phyloP scores from a whole-genome alignment of 208 protist species.

The Leishmania gerbilli region DNA sequence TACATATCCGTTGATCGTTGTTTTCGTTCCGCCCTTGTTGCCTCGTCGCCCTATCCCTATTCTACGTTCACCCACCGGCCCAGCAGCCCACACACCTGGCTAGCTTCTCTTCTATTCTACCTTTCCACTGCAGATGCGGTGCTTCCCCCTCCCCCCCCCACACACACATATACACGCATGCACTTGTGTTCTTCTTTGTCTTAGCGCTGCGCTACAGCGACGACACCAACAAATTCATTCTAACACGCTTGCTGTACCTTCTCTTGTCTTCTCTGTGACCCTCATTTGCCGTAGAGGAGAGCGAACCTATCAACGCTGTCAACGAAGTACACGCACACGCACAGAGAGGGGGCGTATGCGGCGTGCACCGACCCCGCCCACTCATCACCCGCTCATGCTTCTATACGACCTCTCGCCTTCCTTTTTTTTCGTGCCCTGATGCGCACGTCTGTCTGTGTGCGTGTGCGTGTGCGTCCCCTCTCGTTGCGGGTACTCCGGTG shows the following conservation, averaged over 20 bases:
- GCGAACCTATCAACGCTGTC: not conserved
- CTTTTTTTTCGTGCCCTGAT: not conserved
- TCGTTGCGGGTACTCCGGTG: no score
- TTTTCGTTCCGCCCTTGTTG: not conserved
- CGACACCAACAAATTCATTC: not conserved
- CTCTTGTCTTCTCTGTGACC: not conserved
- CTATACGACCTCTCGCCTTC: slow-evolving; percentile 13
- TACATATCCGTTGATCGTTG: not conserved
- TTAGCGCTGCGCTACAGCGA: no score
- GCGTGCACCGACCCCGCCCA: not conserved
- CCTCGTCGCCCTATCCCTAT: not conserved
- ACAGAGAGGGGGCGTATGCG: not conserved
- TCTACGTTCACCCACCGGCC: not conserved
- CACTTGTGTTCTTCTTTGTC: not conserved
- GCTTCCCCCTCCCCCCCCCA: not conserved
- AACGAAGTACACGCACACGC: not conserved
- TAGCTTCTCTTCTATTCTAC: no score
- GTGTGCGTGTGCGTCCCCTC: no score
- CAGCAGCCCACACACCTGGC: no score
- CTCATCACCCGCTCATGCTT: not conserved
- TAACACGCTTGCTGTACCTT: not conserved
- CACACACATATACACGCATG: not conserved
- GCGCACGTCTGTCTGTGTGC: no score
- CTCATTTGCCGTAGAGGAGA: no score
- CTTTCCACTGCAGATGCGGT: no score